A percentile compares a stretch with the other conserved stretches of the same genome.
These are phyloP conservation scores for Platanus orientalis DNA, from an alignment of 164 flowering plant species.

Conservation along the genomic window DNA sequence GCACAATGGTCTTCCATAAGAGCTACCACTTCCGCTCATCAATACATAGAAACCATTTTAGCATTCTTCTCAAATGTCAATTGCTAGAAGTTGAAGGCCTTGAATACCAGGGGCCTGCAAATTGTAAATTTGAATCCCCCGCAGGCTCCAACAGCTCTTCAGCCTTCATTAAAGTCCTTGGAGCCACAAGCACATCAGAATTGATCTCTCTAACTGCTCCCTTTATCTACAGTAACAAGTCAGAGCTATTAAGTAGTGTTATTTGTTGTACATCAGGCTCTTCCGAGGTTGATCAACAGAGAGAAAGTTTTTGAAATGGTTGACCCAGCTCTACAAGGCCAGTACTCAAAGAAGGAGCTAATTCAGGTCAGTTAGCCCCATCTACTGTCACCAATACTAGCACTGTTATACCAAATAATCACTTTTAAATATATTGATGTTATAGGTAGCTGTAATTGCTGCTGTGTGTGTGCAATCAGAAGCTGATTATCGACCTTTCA, in stretches of 20 bases:
- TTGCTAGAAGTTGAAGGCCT: not conserved
- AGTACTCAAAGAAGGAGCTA: conserved; percentile 73
- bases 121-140: too few relatives aligned
- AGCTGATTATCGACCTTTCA: conserved; percentile 91
- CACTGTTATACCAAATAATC: not conserved
- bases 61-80: too few relatives aligned
- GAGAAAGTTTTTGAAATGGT: conserved; percentile 78
- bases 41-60: not conserved
- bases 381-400: not conserved
- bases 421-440: conserved; percentile 1
- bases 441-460: conserved; percentile 96
- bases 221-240: too few relatives aligned
- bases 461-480: conserved; percentile 95
- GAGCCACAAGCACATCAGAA: too few relatives aligned
- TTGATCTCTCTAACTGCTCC: too few relatives aligned
- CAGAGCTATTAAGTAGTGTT: not conserved
- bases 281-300: conserved; percentile 85
- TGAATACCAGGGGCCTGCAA: too few relatives aligned
- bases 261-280: conserved; percentile 52
- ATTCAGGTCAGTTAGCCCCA: conserved; percentile 58
- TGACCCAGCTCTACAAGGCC: conserved; percentile 75
- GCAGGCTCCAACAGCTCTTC: too few relatives aligned
- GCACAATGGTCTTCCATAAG: not conserved
- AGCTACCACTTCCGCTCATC: not conserved
- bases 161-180: too few relatives aligned